phyloP scores from a whole-genome alignment of 2,329 filamentous ascomycete genomes.

The Lasiodiplodia hormozganensis region DNA sequence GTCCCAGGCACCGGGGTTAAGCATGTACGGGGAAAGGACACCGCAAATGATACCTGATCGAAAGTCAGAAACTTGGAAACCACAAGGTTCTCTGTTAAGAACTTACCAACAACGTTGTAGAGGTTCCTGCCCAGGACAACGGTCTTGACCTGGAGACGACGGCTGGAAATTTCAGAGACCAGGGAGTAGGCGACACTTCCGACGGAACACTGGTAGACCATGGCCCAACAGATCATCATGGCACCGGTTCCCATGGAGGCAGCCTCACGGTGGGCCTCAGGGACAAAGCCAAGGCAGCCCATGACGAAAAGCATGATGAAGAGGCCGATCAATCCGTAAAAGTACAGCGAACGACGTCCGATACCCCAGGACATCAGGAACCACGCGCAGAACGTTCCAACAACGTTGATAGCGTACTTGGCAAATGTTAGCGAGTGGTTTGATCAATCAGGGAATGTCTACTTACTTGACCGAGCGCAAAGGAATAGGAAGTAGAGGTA shows the following conservation, averaged over 20 bases:
- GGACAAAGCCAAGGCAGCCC: constrained; percentile 81
- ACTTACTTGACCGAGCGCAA: constrained; percentile 56
- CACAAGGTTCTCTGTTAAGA: accelerated
- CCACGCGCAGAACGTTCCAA: constrained; percentile 83
- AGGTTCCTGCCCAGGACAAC: constrained; percentile 84
- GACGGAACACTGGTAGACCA: constrained; percentile 85
- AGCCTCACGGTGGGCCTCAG: constrained; percentile 62
- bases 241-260: constrained; percentile 79
- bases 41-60: constrained; percentile 69
- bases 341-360: constrained; percentile 77
- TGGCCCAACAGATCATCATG: constrained; percentile 68
- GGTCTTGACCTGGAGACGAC: constrained; percentile 87
- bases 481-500: constrained; percentile 51
- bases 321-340: constrained; percentile 73
- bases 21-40: constrained; percentile 89
- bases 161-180: constrained; percentile 82
- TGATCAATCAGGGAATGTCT: too few relatives aligned
- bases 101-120: constrained; percentile 71
- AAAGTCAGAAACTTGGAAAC: not conserved
- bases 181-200: constrained; percentile 91
- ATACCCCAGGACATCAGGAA: constrained; percentile 76
- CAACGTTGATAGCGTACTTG: constrained; percentile 72
- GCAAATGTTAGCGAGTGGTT: too few relatives aligned
- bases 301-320: constrained; percentile 81
- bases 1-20: constrained; percentile 85